These are phyloP conservation scores for Auriscalpium microsporum DNA, from an alignment of 768 basidiomycete species.

Conservation along the genomic window DNA sequence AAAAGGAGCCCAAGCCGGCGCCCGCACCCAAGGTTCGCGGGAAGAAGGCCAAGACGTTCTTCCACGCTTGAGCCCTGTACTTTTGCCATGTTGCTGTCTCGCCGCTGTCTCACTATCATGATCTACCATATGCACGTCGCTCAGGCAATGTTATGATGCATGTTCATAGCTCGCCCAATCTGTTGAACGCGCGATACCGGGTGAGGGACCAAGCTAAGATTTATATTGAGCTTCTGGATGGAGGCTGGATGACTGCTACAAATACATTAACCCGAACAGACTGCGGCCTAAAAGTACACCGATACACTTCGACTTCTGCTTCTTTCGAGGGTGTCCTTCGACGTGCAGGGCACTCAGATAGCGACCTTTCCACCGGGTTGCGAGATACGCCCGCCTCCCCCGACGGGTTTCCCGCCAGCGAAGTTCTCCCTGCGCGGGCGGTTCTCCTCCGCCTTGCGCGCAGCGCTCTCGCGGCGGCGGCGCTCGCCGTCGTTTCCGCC, in stretches of 20 bases:
- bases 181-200: too few relatives aligned
- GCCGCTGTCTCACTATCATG: neutral
- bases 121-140: neutral
- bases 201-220: too few relatives aligned
- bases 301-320: neutral
- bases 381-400: conserved; percentile 42
- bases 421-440: conserved; percentile 8
- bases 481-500: conserved; percentile 11
- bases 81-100: neutral
- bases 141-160: too few relatives aligned
- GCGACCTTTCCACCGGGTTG: conserved; percentile 46
- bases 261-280: too few relatives aligned
- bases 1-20: conserved; percentile 60
- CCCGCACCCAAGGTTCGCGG: conserved; percentile 68
- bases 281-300: too few relatives aligned
- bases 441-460: conserved; percentile 11
- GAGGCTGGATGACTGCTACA: too few relatives aligned
- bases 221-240: too few relatives aligned
- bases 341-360: conserved; percentile 18
- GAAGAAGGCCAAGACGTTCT: conserved; percentile 40
- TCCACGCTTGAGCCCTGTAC: neutral
- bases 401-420: conserved; percentile 22
- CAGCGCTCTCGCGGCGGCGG: conserved; percentile 11
- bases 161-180: too few relatives aligned
- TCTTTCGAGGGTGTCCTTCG: neutral